Evolutionary conservation across 2,329 filamentous ascomycete genomes (phyloP), one percentile per base, ranked within the genome.

Genomic region (Zymoseptoria brevis): DNA sequence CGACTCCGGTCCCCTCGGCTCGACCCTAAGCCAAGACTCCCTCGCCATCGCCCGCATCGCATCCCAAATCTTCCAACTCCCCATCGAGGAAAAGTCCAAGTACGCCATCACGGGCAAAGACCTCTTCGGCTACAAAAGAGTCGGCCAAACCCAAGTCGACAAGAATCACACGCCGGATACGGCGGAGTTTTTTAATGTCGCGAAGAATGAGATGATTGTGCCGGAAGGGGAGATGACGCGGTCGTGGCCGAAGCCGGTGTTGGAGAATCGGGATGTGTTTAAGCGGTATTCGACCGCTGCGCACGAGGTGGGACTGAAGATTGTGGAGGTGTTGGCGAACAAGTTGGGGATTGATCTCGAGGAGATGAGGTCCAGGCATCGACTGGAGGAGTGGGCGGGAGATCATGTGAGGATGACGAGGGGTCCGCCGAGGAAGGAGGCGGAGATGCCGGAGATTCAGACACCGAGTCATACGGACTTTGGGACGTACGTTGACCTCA

Each of bases 131-230:
- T 67, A 72, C 62, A 72, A 72, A 56, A 57, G 75, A 0, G 75
- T 75, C 51, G 80, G 81, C 3, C 75, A 72, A 16, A 75, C 74
- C 13, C 68, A 78, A 7, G 72, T 80, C 11, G 81, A 83, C 65
- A 73, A 72, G 30, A 62, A 74, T 35, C 79, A 80, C 4, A 81
- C 79, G 8, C 68, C 72, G 41, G 81, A 83, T 63, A 74, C 76
- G n/a, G 80, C 80, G 57, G 80, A 83, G 62, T 82, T 83, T 62
- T 82, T 82, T 69, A 82, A 83, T n/a, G 77, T 82, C 30, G 56
- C 76, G 48, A 83, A 83, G 71, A 79, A 83, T 65, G 79, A 82
- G 57, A 76, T 82, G 55, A 67, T 83, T n/a, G 71, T 70, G 21
- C 55, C 76, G 3, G 71, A 71, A 2, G 60, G 70, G 22, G 9